Evolutionary conservation across 306 rosid species (phyloP).

Genomic region (Malus domestica): DNA sequence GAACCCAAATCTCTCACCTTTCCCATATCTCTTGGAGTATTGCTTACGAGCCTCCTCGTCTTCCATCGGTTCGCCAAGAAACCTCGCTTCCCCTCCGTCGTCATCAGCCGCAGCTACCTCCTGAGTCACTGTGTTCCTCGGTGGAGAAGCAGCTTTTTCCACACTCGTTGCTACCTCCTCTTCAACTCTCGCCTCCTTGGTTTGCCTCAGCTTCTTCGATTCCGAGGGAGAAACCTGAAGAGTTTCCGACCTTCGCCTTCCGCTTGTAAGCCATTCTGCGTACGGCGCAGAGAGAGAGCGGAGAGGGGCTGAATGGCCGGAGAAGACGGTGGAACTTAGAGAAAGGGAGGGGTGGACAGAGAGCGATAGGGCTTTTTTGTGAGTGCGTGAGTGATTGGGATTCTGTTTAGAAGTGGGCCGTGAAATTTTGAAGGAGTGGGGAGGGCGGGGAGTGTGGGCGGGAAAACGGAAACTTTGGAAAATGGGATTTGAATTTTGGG

Average conservation of each 20-base stretch:
- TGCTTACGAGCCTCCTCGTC: slow-evolving; percentile 37
- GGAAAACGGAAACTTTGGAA: background rate
- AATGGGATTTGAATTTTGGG: background rate
- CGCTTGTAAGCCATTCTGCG: slow-evolving; percentile 13
- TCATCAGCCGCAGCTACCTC: background rate
- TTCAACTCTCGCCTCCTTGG: background rate
- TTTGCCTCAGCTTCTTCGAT: background rate
- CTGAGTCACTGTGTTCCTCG: background rate
- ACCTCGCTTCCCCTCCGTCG: background rate
- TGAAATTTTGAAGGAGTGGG: background rate
- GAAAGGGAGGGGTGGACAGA: background rate
- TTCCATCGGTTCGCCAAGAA: slow-evolving; percentile 27
- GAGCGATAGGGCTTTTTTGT: background rate
- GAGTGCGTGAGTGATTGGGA: background rate
- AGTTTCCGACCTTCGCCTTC: background rate
- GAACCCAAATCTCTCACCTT: slow-evolving; percentile 14
- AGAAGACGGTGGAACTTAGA: background rate
- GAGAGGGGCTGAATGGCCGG: background rate
- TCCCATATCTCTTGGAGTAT: slow-evolving; percentile 52
- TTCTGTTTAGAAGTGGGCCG: background rate
- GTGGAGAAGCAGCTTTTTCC: background rate
- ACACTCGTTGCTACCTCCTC: background rate
- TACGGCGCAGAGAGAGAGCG: too few relatives aligned
- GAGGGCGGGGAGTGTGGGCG: background rate
- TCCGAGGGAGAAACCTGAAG: background rate